Evolutionary conservation across 768 basidiomycete species (phyloP), one percentile per base, ranked within the genome.

Genomic region (Inosperma sp.): DNA sequence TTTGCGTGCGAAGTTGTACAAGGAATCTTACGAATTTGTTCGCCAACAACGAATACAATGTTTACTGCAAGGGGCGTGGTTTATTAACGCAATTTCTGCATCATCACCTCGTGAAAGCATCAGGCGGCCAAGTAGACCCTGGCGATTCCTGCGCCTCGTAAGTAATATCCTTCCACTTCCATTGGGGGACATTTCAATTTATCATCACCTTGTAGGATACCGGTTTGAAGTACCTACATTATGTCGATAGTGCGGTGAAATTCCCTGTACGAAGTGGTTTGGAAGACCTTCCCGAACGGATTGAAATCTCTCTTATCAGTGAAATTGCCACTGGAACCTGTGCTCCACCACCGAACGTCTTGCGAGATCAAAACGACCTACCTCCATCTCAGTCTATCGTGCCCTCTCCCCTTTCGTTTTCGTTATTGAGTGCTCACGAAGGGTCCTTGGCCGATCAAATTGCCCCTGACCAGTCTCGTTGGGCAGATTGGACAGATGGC

Each of bases 401-500:
- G 0, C 71, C 83, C 2, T 86, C 86, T 0, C 81, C 83, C 0
- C 72, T 88, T 19, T 88, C 88, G 3, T 93, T 93, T 66, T 86
- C 87, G 7, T 68, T 93, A 43, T 65, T 90, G 45, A 84, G 79
- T 51, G 74, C 80, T 6, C 81, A 77, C 58, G 86, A 86, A 58
- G 83, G 80, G 16, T 83, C 85, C 2, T 63, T 91, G 51, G 88
- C 86, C 4, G 87, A 91, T 63, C 79, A 84, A 51, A 83, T 90
- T 58, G 87, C 89, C 3, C 81, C 84, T 23, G 82, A 92, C 65
- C 77, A 80, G 46, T 81, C 83, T 14, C 74, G 85, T 14, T 93
- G 88, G 86, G 86, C 89, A 13, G 93, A 95, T 68, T 95, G 93
- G 93, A 90, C 90, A 2, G 93, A 95, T 65, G 93, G 92, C 4